Conservation (phyloP, 2,329 filamentous ascomycete genomes). For the Fusarium nelsonii region DNA sequence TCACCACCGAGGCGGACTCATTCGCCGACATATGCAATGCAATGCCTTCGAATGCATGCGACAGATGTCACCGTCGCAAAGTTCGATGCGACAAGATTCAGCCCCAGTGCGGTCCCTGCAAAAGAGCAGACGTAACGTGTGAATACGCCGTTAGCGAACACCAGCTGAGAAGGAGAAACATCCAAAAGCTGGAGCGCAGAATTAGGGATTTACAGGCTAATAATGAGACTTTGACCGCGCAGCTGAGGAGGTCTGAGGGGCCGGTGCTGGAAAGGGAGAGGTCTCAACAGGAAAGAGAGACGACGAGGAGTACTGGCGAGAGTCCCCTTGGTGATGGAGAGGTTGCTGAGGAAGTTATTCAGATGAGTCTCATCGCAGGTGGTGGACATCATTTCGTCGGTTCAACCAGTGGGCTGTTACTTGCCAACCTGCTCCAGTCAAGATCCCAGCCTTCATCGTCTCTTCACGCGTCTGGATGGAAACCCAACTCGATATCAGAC, state of each 20-base stretch:
- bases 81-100: constrained; percentile 56
- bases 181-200: constrained; percentile 53
- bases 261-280: not conserved
- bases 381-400: constrained; percentile 59
- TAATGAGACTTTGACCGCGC: constrained; percentile 41
- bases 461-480: constrained; percentile 28
- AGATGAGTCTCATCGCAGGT: constrained; percentile 57
- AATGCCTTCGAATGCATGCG: constrained; percentile 51
- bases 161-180: constrained; percentile 48
- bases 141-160: constrained; percentile 52
- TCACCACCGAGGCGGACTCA: constrained; percentile 32
- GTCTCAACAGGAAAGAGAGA: not conserved
- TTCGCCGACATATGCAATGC: constrained; percentile 17
- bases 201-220: constrained; percentile 51
- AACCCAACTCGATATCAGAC: constrained; percentile 22
- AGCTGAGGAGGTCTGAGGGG: constrained; percentile 24
- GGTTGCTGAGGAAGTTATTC: constrained; percentile 57
- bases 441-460: constrained; percentile 29
- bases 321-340: constrained; percentile 40
- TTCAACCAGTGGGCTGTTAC: constrained; percentile 56
- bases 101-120: constrained; percentile 54
- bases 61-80: constrained; percentile 58
- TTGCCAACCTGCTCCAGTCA: constrained; percentile 56
- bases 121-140: constrained; percentile 52
- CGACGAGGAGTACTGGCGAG: constrained; percentile 4